These are phyloP conservation scores for Acer yangbiense DNA, from an alignment of 345 rosid genomes.

Conservation along the genomic window DNA sequence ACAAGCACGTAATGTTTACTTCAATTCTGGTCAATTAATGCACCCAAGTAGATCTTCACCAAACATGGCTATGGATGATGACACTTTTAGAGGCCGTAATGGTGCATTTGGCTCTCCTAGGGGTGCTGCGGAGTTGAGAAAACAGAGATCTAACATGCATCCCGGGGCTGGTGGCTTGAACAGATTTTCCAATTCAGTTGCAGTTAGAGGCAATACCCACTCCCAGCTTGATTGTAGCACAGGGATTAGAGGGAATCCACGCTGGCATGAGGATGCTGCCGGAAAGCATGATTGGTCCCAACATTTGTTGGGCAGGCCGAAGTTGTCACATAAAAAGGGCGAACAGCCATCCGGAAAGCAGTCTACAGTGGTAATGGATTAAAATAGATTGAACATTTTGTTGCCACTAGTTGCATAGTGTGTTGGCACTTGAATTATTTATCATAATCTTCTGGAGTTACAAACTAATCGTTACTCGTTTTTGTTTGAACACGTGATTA, in stretches of 20 bases:
- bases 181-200: conserved; percentile 82
- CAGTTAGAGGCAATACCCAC: conserved; percentile 55
- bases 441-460: background rate
- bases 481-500: conserved; percentile 39
- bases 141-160: conserved; percentile 53
- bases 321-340: conserved; percentile 37
- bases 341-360: conserved; percentile 33
- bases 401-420: background rate
- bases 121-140: conserved; percentile 38
- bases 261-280: conserved; percentile 48
- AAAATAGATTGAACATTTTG: background rate
- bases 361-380: conserved; percentile 40
- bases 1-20: conserved; percentile 27
- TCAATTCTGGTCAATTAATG: conserved; percentile 36
- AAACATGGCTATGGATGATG: conserved; percentile 22
- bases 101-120: conserved; percentile 36
- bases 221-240: conserved; percentile 53
- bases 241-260: conserved; percentile 38
- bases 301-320: conserved; percentile 42
- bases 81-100: conserved; percentile 26
- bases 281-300: conserved; percentile 51
- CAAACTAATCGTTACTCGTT: conserved; percentile 8
- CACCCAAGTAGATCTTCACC: conserved; percentile 31
- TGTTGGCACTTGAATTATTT: background rate
- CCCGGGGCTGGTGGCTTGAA: conserved; percentile 53